A percentile compares a stretch with the other conserved stretches of the same genome.
Conservation (phyloP, 495 filamentous ascomycete genomes). For the Penicillium nucicola region DNA sequence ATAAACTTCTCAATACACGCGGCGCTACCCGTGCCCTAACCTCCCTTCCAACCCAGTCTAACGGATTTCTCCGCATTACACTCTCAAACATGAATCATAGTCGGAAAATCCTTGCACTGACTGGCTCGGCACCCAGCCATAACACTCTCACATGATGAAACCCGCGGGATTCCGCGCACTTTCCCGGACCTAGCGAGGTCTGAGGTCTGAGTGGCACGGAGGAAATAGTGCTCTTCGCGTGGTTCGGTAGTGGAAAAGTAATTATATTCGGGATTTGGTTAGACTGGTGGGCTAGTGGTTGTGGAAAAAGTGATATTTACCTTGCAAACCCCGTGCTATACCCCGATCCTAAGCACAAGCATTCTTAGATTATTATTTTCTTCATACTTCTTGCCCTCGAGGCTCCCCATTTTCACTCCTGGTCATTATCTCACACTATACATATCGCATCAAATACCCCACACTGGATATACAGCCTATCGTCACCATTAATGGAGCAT, state of each 20-base stretch:
- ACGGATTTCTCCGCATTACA: background rate
- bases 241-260: background rate
- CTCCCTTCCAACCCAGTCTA: background rate
- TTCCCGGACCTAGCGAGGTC: background rate
- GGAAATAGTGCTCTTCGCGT: background rate
- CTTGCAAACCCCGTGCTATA: background rate
- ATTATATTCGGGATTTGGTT: too few species aligned
- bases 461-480: background rate
- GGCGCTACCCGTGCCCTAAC: constrained; percentile 11
- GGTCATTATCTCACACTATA: too few species aligned
- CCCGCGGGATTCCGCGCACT: constrained; percentile 8
- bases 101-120: constrained; percentile 8
- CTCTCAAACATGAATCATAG: constrained; percentile 1
- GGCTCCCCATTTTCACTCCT: too few species aligned
- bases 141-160: constrained; percentile 10
- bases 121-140: background rate
- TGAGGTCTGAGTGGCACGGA: background rate
- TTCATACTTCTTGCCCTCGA: background rate
- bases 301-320: background rate
- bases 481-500: constrained; percentile 11
- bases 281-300: too few species aligned
- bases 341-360: background rate
- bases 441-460: too few species aligned
- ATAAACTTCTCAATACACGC: constrained; percentile 4
- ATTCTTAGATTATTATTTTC: too few species aligned